Evolutionary conservation across 23 red algal species (phyloP), one percentile per base, ranked within the genome.

Genomic region (Gracilaria domingensis): DNA sequence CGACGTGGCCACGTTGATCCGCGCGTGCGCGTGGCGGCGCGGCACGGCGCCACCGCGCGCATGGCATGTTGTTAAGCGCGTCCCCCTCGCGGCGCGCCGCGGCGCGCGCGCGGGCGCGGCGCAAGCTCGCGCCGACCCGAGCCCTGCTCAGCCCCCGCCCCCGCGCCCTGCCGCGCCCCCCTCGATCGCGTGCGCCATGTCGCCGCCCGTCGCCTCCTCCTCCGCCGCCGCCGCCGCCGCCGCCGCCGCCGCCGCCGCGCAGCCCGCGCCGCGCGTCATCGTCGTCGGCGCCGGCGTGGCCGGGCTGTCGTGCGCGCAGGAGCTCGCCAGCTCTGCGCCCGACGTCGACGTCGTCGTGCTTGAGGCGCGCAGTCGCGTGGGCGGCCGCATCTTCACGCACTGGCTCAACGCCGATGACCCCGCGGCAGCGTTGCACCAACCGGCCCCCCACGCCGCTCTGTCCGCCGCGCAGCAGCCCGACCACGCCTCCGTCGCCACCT

Each of bases 261-360:
- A n/a, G 67, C 73, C 88, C 24, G 21, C 67, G 53, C 76, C 67
- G 12, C 75, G 79, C 61, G 95, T 97, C 34, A 51, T 97, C 67
- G 38, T 97, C 23, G 75, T 97, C 4, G 95, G 96, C 81, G 96
- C 93, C 36, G 96, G 96, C 57, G 87, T 95, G 57, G 93, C 93
- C 33, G 96, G 96, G 49, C 90, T 98, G 32, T 84, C 87, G 49
- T 90, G 88, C 50, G 93, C 93, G 5, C 67, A 76, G 58, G 82
- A 95, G 50, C 85, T 95, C 50, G 56, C 42, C 61, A 39, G 49
- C 44, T 50, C 75, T 14, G 45, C 75, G 12, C 48, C 51, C 12
- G n/a, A 64, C 23, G 32, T 72, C 25, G 20, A 75, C 29, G 96
- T 98, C 40, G 58, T 75, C 24, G 80, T 98, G 26, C 85, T 98